Evolutionary conservation across 176 grass and related monocot genomes (phyloP).

Genomic region (Avena insularis): DNA sequence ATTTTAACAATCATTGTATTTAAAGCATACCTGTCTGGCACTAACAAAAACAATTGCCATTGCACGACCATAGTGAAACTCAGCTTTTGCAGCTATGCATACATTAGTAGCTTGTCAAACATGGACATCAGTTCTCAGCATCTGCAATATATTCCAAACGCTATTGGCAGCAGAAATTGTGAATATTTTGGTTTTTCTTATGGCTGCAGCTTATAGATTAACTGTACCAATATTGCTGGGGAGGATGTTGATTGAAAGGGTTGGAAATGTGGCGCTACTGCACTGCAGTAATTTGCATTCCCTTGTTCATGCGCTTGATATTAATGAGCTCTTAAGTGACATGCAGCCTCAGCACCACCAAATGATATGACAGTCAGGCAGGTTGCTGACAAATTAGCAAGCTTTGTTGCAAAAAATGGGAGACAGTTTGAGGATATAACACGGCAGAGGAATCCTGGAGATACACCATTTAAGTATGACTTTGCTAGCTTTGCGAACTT

Average conservation of each 20-base stretch:
- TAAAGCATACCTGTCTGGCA: background rate
- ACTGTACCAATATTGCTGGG: constrained; percentile 59
- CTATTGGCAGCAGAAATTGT: constrained; percentile 43
- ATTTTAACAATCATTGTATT: constrained; percentile 3
- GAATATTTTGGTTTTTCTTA: constrained; percentile 55
- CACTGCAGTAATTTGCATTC: constrained; percentile 79
- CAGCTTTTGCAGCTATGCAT: background rate
- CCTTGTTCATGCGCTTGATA: constrained; percentile 65
- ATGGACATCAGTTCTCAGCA: constrained; percentile 19
- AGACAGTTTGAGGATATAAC: constrained; percentile 94
- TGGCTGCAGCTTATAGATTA: constrained; percentile 69
- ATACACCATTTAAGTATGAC: constrained; percentile 95
- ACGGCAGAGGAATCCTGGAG: constrained; percentile 87
- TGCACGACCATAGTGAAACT: background rate
- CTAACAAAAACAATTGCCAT: background rate
- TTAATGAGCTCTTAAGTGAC: constrained; percentile 99
- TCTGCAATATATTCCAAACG: constrained; percentile 12
- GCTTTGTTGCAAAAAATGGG: constrained; percentile 96
- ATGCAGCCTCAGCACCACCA: constrained; percentile 88
- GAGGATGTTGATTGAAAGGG: constrained; percentile 81
- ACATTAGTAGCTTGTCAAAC: constrained; percentile 24
- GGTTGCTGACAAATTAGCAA: constrained; percentile 92
- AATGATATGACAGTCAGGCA: constrained; percentile 92
- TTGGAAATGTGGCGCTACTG: constrained; percentile 70
- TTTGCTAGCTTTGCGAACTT: background rate